Base-by-base conservation (phyloP, 1,284 basidiomycete genomes). In the Athelia sp. region DNA sequence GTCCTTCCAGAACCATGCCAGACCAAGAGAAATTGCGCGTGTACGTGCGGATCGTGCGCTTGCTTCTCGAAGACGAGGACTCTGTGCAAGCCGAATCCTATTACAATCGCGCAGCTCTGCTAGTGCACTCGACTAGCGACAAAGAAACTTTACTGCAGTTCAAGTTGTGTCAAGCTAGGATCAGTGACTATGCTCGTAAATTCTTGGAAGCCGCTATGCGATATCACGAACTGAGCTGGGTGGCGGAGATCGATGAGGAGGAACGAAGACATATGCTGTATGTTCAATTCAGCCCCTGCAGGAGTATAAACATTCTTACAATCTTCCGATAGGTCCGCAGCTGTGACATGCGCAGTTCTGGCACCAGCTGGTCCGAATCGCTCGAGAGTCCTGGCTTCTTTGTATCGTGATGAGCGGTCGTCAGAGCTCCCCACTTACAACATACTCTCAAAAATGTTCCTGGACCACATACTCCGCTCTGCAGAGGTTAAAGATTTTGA, bases 281-380 rank as follows among this genome's bases (percentile, higher is more conserved):
- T 63, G 87, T 67, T 17, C 23, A 44, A 29, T 24, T 29, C 36
- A 43, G 47, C 38, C 17, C 18, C 15, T 40, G 35, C 51, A 55
- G 38, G 53, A 17, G 45, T 55, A 22, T 53, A 47, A 29, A n/a
- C 50, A 46, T 18, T 13, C 14, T 40, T 4, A 17, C 19, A 17
- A 21, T 6, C 44, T 29, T 46, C 24, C 46, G 29, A 3, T 61
- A 96, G 93, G 18, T 78, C 85, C 45, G 90, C 93, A 32, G 93
- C 97, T 9, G 93, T 98, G 17, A 95, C 92, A 0, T 96, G 94
- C 59, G 93, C 93, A 4, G 93, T 99, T 50, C 82, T 99, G n/a
- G 94, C 95, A 1, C 95, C 96, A 1, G 94, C 97, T 19, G 97
- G 97, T 0, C 95, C 96, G 3, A 93, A 93, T 63, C 87, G 97